phyloP scores from a whole-genome alignment of 2,329 filamentous ascomycete species.

The Cladophialophora exuberans region DNA sequence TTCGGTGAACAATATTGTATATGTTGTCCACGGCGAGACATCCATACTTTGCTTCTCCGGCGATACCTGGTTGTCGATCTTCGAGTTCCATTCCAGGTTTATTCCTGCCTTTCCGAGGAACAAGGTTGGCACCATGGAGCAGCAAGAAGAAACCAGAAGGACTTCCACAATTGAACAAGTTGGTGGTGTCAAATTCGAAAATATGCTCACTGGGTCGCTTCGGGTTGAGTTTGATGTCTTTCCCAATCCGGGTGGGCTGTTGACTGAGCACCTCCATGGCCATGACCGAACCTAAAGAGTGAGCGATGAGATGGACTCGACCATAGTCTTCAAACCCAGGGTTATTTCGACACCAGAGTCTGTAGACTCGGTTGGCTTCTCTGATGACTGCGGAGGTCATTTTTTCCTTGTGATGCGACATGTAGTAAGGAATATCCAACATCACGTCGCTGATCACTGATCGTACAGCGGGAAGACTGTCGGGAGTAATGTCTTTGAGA shows the following conservation, averaged over 20 bases:
- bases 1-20: slow-evolving; percentile 85
- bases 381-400: slow-evolving; percentile 88
- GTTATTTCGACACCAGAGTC: slow-evolving; percentile 93
- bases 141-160: slow-evolving; percentile 92
- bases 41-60: slow-evolving; percentile 81
- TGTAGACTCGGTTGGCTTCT: slow-evolving; percentile 95
- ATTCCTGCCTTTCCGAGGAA: slow-evolving; percentile 73
- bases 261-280: slow-evolving; percentile 86
- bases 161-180: slow-evolving; percentile 86
- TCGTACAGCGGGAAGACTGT: slow-evolving; percentile 87
- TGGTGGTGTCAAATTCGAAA: slow-evolving; percentile 91
- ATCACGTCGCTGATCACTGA: slow-evolving; percentile 96
- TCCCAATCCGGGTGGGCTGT: slow-evolving; percentile 75
- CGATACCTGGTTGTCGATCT: slow-evolving; percentile 65
- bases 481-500: slow-evolving; percentile 88
- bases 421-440: slow-evolving; percentile 97
- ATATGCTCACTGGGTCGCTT: slow-evolving; percentile 53
- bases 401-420: slow-evolving; percentile 92
- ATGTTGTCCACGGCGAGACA: slow-evolving; percentile 94
- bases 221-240: slow-evolving; percentile 42
- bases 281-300: slow-evolving; percentile 94
- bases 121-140: slow-evolving; percentile 69
- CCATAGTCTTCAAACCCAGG: slow-evolving; percentile 79
- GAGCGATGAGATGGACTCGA: slow-evolving; percentile 87
- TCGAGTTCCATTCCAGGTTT: slow-evolving; percentile 74